These are phyloP conservation scores for Lichtheimia corymbifera DNA, from an alignment of 371 early-diverging fungal species.

Conservation along the genomic window DNA sequence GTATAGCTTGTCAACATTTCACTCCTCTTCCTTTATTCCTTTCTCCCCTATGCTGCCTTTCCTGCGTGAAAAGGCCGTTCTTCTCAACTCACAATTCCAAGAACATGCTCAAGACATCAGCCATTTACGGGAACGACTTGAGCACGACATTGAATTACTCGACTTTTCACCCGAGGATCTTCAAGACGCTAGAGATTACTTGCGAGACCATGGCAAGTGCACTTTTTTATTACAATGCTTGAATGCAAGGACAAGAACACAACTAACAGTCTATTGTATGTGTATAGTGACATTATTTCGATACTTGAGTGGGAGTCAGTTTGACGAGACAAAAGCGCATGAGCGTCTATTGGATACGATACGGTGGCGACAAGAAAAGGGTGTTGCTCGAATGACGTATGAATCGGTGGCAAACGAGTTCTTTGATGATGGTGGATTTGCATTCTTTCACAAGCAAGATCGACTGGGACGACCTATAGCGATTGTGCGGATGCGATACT, in stretches of 20 bases:
- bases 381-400: constrained; percentile 27
- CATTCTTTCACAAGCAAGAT: constrained; percentile 46
- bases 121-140: constrained; percentile 11
- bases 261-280: not conserved
- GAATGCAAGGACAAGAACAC: not conserved
- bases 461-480: constrained; percentile 41
- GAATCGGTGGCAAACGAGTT: constrained; percentile 32
- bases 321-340: constrained; percentile 14
- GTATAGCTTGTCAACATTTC: not conserved
- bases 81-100: constrained; percentile 24
- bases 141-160: constrained; percentile 22
- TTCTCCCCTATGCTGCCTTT: constrained; percentile 9
- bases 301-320: constrained; percentile 15
- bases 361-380: constrained; percentile 35
- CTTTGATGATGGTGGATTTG: constrained; percentile 30
- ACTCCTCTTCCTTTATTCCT: not conserved
- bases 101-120: constrained; percentile 20
- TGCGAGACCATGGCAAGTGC: constrained; percentile 24
- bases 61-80: constrained; percentile 21
- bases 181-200: constrained; percentile 26
- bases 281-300: constrained; percentile 31
- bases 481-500: constrained; percentile 42
- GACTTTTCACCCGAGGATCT: constrained; percentile 19
- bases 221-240: not conserved
- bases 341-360: constrained; percentile 35